These are phyloP conservation scores for Plasmodium vivax DNA, from an alignment of 169 alveolate species.

Conservation along the genomic window DNA sequence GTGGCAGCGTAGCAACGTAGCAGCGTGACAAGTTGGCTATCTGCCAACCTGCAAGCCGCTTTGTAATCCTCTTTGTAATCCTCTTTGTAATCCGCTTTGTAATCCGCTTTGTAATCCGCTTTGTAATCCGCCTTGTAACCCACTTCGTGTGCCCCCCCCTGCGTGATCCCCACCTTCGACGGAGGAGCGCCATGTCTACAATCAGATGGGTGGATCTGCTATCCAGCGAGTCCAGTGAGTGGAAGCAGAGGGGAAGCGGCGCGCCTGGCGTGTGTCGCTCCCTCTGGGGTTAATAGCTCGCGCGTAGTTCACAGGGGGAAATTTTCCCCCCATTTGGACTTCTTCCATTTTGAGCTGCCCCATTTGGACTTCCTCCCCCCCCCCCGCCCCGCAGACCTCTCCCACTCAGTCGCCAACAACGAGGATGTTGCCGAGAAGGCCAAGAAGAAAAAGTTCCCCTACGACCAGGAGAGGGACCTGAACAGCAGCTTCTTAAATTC, in stretches of 20 bases:
- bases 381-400: background rate
- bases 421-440: constrained; percentile 35
- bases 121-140: background rate
- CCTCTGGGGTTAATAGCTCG: background rate
- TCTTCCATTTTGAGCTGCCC: too few relatives aligned
- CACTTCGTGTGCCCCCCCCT: background rate
- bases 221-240: constrained; percentile 85
- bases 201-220: constrained; percentile 87
- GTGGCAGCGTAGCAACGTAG: background rate
- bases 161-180: background rate
- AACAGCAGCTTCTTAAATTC: constrained; percentile 57
- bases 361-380: too few relatives aligned
- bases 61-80: too few relatives aligned
- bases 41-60: background rate
- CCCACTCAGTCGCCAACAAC: constrained; percentile 28
- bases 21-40: too few relatives aligned
- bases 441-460: constrained; percentile 35
- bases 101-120: background rate
- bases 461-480: constrained; percentile 1
- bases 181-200: constrained; percentile 67
- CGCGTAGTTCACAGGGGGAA: too few relatives aligned
- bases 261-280: background rate
- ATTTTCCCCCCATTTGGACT: background rate
- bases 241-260: background rate
- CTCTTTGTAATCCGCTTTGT: background rate